Evolutionary conservation across 2,329 filamentous ascomycete genomes (phyloP).

Genomic region (Fusarium pseudonygamai): DNA sequence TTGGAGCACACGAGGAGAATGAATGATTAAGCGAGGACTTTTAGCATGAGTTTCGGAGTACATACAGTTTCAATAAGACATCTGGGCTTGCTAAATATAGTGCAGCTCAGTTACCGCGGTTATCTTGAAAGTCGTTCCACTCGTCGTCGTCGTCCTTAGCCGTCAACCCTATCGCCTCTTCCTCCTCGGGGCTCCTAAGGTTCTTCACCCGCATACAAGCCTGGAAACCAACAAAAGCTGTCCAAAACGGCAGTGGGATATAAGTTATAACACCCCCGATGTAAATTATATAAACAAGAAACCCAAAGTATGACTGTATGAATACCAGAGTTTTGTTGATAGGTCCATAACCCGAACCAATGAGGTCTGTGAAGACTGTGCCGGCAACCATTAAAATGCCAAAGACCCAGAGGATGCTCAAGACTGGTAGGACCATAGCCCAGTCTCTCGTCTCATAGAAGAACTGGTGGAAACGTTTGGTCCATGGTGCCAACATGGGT

Average conservation of each 20-base stretch:
- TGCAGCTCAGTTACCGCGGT: conserved; percentile 3
- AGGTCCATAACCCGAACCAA: conserved; percentile 1
- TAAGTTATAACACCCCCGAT: not conserved
- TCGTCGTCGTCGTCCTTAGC: conserved; percentile 9
- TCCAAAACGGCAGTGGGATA: conserved; percentile 23
- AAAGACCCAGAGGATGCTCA: conserved; percentile 29
- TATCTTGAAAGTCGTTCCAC: conserved; percentile 19
- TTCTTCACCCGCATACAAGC: conserved; percentile 23
- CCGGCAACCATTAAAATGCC: conserved; percentile 1
- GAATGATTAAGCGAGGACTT: conserved; percentile 10
- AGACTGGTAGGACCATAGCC: conserved; percentile 25
- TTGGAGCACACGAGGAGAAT: not conserved
- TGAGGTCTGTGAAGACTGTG: conserved; percentile 8
- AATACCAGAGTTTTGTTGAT: not conserved
- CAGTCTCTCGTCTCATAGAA: conserved; percentile 32
- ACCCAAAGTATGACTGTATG: not conserved
- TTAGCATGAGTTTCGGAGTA: conserved; percentile 10
- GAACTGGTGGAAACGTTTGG: conserved; percentile 8
- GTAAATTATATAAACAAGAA: not conserved
- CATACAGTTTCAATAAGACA: conserved; percentile 12
- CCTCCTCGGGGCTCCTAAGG: conserved; percentile 13
- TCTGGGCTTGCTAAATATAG: not conserved
- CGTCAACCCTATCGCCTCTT: conserved; percentile 12
- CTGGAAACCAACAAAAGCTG: conserved; percentile 20
- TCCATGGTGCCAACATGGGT: not conserved